Evolutionary conservation across 1,284 basidiomycete species (phyloP).

Genomic region (Cronartium ribicola): DNA sequence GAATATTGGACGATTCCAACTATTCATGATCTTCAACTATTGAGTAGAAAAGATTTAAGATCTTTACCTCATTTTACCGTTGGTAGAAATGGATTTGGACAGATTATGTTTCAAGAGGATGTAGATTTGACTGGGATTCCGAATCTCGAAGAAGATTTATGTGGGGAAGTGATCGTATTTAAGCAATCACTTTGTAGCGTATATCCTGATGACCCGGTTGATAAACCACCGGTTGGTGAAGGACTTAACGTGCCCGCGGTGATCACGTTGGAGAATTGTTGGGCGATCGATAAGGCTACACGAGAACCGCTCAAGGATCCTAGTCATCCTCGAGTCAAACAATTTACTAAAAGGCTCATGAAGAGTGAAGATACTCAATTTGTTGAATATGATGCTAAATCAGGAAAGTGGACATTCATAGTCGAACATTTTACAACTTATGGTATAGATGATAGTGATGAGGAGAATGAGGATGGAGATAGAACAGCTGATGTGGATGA

Average conservation of each 20-base stretch:
- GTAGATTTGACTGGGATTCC: conserved; percentile 85
- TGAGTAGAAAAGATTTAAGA: conserved; percentile 70
- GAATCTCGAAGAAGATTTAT: conserved; percentile 67
- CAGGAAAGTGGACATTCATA: conserved; percentile 86
- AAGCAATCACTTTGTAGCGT: conserved; percentile 87
- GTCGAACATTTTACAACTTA: conserved; percentile 74
- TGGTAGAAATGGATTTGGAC: conserved; percentile 82
- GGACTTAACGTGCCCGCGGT: conserved; percentile 85
- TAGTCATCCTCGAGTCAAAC: conserved; percentile 65
- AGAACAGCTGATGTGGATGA: conserved; percentile 28
- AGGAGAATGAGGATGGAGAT: conserved; percentile 47
- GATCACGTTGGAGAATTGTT: conserved; percentile 76
- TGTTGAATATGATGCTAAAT: conserved; percentile 70
- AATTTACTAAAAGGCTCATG: conserved; percentile 78
- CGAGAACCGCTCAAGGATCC: conserved; percentile 82
- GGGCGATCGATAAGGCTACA: conserved; percentile 85
- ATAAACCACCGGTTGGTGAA: conserved; percentile 71
- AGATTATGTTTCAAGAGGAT: conserved; percentile 81
- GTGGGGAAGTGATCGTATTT: conserved; percentile 83
- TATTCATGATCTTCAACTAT: conserved; percentile 64
- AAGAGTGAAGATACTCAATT: conserved; percentile 81
- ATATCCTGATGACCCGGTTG: conserved; percentile 79
- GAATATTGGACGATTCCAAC: conserved; percentile 84
- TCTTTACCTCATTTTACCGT: conserved; percentile 69
- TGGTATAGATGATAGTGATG: conserved; percentile 49